phyloP scores from a whole-genome alignment of 2,329 filamentous ascomycete species.

The Graphiopsis chlorocephala region DNA sequence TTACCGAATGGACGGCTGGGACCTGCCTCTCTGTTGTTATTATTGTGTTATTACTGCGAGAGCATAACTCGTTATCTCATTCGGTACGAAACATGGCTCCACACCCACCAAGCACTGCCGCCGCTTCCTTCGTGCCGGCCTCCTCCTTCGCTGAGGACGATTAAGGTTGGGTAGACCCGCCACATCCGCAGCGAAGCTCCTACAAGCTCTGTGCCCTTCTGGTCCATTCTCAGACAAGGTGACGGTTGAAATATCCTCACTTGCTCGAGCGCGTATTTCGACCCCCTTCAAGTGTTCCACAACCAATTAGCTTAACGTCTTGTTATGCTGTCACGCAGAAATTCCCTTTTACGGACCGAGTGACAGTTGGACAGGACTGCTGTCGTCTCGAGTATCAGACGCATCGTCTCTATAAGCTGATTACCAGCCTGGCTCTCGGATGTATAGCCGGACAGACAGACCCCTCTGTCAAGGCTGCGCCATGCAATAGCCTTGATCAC shows the following conservation, averaged over 20 bases:
- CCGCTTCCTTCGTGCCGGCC: conserved; percentile 1
- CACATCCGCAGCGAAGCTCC: neutral
- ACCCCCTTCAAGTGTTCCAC: neutral
- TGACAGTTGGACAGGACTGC: neutral
- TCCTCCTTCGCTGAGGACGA: neutral
- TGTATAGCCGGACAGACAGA: neutral
- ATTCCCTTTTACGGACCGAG: neutral
- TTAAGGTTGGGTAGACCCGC: conserved; percentile 3
- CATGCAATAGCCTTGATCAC: neutral
- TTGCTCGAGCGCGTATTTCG: neutral
- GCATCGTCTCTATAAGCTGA: no score
- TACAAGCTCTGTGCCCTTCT: neutral
- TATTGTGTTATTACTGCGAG: neutral
- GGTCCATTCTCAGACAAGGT: neutral
- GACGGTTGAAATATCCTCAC: neutral
- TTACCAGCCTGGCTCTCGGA: neutral
- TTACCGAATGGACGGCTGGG: neutral
- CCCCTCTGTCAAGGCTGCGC: neutral
- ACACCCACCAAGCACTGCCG: neutral
- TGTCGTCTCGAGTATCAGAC: neutral
- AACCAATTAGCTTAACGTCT: neutral
- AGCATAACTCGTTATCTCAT: neutral
- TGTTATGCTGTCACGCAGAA: neutral
- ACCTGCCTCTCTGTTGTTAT: neutral
- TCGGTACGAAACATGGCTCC: neutral